Evolutionary conservation across 163 green algal genomes (phyloP), one percentile per base, ranked within the genome.

Genomic region (Chlorella variabilis): DNA sequence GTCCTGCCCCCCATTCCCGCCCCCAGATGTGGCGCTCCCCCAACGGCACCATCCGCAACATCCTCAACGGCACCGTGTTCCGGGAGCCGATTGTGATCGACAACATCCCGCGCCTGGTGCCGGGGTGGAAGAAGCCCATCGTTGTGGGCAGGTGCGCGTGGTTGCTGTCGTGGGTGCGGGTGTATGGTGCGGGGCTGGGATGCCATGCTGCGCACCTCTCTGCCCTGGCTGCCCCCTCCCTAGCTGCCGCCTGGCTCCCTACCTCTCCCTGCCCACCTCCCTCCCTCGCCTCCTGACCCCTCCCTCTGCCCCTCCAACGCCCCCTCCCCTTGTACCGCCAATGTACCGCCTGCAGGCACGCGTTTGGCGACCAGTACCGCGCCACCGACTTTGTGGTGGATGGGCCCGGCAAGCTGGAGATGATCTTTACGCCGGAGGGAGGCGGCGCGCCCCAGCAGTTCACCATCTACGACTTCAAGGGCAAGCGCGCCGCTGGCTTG

Each of bases 11-110:
- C 39, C 21, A 6, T 4, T 18, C 15, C 42, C 0, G 0, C 0
- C 31, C 18, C 59, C 82, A 94, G 90, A 99, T 99, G 96, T 99
- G 95, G 95, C 93, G 88, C 67, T 93, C 79, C 71, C 96, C 96
- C 85, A 99, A 99, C 84, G 96, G 96, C 73, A 98, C 95, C 74
- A 86, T 87, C 80, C 87, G 96, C 29, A 98, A 99, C 90, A 99
- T 99, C 87, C 88, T 99, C 15, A 98, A 98, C 81, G 96, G 96
- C 75, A 98, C 94, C 18, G 96, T 99, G 2, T 99, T 98, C 91
- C 88, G 96, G 1, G 96, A 99, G 87, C 96, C 96, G 56, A 99
- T 99, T 76, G 92, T 99, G 25, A 93, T 97, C 25, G 90, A 89
- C 29, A 99, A 99, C 87, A 94, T 99, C 66, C 96, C 96, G 2